phyloP scores from a whole-genome alignment of 371 early-diverging fungal species.

The Nematocida displodere region DNA sequence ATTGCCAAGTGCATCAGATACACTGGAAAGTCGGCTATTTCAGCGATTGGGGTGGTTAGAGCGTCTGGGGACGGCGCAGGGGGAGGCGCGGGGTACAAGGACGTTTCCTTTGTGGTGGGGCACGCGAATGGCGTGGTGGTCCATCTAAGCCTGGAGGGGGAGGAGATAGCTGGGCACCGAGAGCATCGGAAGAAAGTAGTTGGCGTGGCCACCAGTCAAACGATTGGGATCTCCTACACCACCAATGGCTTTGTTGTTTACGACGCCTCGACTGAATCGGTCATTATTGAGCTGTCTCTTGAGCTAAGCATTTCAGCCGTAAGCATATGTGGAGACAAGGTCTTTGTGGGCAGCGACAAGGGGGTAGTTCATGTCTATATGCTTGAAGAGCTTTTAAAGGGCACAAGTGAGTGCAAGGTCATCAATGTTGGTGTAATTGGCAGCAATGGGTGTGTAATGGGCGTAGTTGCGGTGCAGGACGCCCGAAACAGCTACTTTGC shows the following conservation, averaged over 20 bases:
- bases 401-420: background rate
- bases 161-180: conserved; percentile 18
- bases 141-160: background rate
- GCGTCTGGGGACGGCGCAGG: too few species aligned
- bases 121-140: conserved; percentile 22
- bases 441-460: too few species aligned
- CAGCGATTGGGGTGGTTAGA: background rate
- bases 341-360: conserved; percentile 6
- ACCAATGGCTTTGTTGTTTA: background rate
- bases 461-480: background rate
- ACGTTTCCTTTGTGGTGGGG: background rate
- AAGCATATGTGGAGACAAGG: background rate
- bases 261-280: conserved; percentile 24
- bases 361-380: conserved; percentile 34
- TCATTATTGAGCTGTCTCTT: background rate
- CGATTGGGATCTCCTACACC: conserved; percentile 1
- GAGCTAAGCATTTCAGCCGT: background rate
- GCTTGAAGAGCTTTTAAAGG: conserved; percentile 6
- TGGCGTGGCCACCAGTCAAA: background rate
- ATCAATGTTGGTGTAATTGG: background rate
- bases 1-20: background rate
- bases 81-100: background rate
- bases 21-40: background rate
- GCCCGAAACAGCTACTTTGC: background rate
- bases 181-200: conserved; percentile 30